Base-by-base conservation (phyloP, 192 early-diverging fungal genomes). In the Lobosporangium transversale region DNA sequence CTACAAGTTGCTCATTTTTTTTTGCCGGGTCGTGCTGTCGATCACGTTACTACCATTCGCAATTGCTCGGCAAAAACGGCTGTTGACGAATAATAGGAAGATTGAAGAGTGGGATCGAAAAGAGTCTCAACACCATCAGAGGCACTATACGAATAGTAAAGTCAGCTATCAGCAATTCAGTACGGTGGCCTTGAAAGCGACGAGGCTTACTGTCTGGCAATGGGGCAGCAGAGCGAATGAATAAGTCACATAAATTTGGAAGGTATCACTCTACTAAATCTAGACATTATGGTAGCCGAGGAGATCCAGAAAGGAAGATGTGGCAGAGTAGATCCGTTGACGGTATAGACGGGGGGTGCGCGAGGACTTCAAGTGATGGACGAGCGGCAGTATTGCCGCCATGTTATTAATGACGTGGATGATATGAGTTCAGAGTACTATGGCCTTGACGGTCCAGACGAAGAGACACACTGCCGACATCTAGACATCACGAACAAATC, bases 1-100 rank as follows among this genome's bases (percentile, higher is more conserved):
- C 11, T 63, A 62, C 45, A 82, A 82, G 24, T 14, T 84, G 11
- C 76, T 71, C 7, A 70, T 86, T 17, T 37, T 86, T 23, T 55
- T 86, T 60, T 82, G 71, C 4, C 81, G 83, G 70, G 70, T 80
- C 23, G 26, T 53, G 17, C 50, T 75, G 9, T 63, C 58, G 4
- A 70, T 80, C 64, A 43, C 51, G 0, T 8, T 80, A 18, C 18
- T 71, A 32, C 65, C 83, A 5, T 73, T 56, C 33, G 48, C 67
- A 10, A 64, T 79, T 4, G 67, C 71, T 20, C 69, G 80, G 42
- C 71, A 75, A 21, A 75, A 75, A n/a, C 57, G 71, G 40, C 31
- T 75, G 23, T 20, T 65, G 63, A 56, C 43, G 63, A 59, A 70
- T 18, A 43, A 55, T 17, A 62, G 61, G 42, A 56, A 57, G 26